phyloP scores from a whole-genome alignment of 768 basidiomycete genomes.

The Panaeolus papilionaceus region DNA sequence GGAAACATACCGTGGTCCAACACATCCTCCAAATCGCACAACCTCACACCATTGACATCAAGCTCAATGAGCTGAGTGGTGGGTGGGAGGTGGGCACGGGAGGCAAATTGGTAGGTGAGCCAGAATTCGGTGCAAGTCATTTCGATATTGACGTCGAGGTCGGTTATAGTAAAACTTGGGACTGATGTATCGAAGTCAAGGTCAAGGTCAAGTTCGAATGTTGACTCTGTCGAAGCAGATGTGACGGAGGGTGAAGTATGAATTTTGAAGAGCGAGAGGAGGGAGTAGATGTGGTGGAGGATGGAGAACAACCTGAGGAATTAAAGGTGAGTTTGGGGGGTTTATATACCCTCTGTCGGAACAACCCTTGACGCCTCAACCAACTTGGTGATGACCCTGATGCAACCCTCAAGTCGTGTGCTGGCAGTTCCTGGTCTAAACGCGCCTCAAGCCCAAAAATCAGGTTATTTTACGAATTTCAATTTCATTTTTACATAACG shows the following conservation, averaged over 20 bases:
- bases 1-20: constrained; percentile 46
- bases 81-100: constrained; percentile 44
- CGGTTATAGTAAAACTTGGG: not conserved
- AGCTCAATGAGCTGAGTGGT: constrained; percentile 57
- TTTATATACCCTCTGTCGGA: constrained; percentile 3
- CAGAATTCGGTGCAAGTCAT: constrained; percentile 44
- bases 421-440: not conserved
- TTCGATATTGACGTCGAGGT: not conserved
- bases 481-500: no score
- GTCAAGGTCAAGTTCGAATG: constrained; percentile 1
- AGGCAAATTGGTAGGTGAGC: constrained; percentile 55
- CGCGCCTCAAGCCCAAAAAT: not conserved
- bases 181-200: not conserved
- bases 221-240: not conserved
- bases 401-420: not conserved
- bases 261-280: constrained; percentile 5
- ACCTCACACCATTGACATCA: constrained; percentile 44
- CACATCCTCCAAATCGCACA: constrained; percentile 53
- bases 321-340: not conserved
- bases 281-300: not conserved
- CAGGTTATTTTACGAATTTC: not conserved
- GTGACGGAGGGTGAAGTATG: not conserved
- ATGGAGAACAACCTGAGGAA: constrained; percentile 2
- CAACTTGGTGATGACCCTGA: not conserved
- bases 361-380: not conserved